phyloP scores from a whole-genome alignment of 164 flowering plant species.

The Litsea cubeba region DNA sequence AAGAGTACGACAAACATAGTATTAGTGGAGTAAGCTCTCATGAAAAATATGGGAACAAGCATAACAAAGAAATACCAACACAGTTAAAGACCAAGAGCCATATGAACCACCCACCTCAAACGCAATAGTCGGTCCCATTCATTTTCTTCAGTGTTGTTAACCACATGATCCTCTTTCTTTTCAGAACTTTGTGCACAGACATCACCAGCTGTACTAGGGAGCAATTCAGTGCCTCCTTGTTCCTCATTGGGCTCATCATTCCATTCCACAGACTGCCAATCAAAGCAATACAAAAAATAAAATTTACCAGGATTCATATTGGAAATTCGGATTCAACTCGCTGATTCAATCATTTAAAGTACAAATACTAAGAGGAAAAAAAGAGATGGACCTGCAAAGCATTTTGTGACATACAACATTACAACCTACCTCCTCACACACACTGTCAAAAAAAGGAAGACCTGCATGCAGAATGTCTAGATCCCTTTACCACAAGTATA shows the following conservation, averaged over 20 bases:
- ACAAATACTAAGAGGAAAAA: neutral
- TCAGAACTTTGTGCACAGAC: slow-evolving; percentile 41
- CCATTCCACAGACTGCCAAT: slow-evolving; percentile 80
- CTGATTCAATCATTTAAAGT: neutral
- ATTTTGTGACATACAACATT: no score
- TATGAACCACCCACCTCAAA: slow-evolving; percentile 48
- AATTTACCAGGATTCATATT: neutral
- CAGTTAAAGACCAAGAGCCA: neutral
- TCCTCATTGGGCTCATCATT: slow-evolving; percentile 86
- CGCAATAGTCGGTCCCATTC: slow-evolving; percentile 98
- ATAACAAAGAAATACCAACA: neutral
- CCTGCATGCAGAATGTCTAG: neutral
- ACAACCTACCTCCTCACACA: neutral
- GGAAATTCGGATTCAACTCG: neutral
- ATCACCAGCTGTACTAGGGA: slow-evolving; percentile 39
- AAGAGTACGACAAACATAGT: no score
- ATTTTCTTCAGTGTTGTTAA: slow-evolving; percentile 63
- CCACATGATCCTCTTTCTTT: slow-evolving; percentile 52
- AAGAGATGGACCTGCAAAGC: no score
- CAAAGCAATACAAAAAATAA: neutral
- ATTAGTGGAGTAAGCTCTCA: no score
- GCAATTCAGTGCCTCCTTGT: slow-evolving; percentile 50
- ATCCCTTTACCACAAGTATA: neutral
- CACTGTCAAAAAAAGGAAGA: neutral
- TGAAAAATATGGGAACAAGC: no score